phyloP scores from a whole-genome alignment of 495 filamentous ascomycete species.

The Penicillium mononematosum region DNA sequence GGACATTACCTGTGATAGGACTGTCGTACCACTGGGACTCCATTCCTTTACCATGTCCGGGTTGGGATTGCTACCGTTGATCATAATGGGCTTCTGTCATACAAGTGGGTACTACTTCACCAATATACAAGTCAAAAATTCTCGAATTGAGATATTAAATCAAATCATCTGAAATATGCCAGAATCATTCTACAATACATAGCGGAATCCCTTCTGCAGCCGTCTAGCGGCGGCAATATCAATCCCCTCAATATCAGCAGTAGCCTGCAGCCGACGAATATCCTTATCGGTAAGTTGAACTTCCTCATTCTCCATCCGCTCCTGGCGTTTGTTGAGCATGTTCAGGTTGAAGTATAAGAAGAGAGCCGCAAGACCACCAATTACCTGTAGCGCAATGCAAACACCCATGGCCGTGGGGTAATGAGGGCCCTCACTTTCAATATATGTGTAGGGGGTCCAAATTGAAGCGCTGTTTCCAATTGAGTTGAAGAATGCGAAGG shows the following conservation, averaged over 20 bases:
- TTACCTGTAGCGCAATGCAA: slow-evolving; percentile 45
- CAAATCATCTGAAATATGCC: neutral
- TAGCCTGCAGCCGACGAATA: slow-evolving; percentile 40
- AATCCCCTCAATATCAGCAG: slow-evolving; percentile 50
- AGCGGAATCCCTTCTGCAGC: slow-evolving; percentile 51
- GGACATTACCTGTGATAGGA: no score
- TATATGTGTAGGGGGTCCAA: slow-evolving; percentile 56
- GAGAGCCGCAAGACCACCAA: slow-evolving; percentile 37
- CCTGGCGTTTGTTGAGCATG: slow-evolving; percentile 46
- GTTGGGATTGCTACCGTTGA: no score
- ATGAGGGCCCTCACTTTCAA: slow-evolving; percentile 33
- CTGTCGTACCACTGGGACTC: neutral
- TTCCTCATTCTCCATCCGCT: slow-evolving; percentile 46
- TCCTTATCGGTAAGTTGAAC: slow-evolving; percentile 43
- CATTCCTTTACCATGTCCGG: neutral
- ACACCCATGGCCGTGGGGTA: slow-evolving; percentile 48
- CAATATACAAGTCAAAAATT: neutral
- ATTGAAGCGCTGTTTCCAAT: slow-evolving; percentile 54
- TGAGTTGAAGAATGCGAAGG: slow-evolving; percentile 55
- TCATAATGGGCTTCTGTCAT: no score
- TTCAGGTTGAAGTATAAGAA: slow-evolving; percentile 46
- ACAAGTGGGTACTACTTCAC: no score
- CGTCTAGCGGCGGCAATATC: slow-evolving; percentile 45
- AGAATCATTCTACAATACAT: slow-evolving; percentile 29
- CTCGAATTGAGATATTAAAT: neutral